Evolutionary conservation across 257 asterid species (phyloP).

Genomic region (Avicennia marina): DNA sequence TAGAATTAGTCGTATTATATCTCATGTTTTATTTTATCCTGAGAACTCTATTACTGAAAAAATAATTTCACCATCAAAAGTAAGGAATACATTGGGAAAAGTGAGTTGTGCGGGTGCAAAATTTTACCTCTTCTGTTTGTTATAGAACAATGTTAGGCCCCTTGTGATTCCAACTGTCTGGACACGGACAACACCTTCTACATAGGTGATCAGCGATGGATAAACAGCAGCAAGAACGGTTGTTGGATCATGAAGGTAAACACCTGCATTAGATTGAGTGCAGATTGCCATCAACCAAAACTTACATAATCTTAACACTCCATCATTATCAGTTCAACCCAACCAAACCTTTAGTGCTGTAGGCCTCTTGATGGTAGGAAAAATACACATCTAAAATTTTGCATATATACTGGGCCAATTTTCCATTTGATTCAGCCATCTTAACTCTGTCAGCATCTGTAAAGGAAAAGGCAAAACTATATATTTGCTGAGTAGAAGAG

Average conservation of each 20-base stretch:
- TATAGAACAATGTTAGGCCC: conserved; percentile 82
- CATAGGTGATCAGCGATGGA: conserved; percentile 76
- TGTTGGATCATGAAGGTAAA: conserved; percentile 92
- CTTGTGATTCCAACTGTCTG: conserved; percentile 82
- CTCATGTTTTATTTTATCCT: neutral
- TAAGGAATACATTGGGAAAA: conserved; percentile 1
- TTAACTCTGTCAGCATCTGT: conserved; percentile 73
- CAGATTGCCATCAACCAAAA: conserved; percentile 6
- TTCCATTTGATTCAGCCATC: conserved; percentile 62
- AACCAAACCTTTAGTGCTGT: conserved; percentile 70
- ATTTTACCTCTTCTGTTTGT: conserved; percentile 77
- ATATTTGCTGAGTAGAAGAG: conserved; percentile 8
- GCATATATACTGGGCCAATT: conserved; percentile 70
- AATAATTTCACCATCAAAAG: neutral
- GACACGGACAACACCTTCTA: conserved; percentile 90
- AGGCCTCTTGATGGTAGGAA: conserved; percentile 78
- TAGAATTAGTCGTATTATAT: neutral
- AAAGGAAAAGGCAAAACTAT: neutral
- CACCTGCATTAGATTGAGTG: conserved; percentile 49
- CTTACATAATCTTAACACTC: neutral
- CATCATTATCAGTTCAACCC: conserved; percentile 3
- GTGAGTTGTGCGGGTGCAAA: neutral
- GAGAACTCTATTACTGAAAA: neutral
- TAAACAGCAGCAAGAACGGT: conserved; percentile 84
- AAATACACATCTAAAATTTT: conserved; percentile 81